Evolutionary conservation across 495 filamentous ascomycete genomes (phyloP).

Genomic region (Alectoria sarmentosa): DNA sequence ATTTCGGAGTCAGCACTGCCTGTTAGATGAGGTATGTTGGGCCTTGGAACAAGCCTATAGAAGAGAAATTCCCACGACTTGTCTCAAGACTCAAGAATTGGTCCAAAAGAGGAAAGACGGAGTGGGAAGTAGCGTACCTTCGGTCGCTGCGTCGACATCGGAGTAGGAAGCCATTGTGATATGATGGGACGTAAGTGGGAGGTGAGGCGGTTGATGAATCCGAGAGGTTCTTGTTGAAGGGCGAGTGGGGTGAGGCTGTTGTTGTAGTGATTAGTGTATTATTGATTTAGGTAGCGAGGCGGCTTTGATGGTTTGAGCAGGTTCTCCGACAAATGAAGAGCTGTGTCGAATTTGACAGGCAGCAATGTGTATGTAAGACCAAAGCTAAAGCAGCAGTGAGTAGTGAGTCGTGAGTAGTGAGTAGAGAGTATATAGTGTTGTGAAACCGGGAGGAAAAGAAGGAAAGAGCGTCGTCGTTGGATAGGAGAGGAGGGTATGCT

Average conservation of each 20-base stretch:
- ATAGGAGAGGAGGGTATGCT: background rate
- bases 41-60: too few species aligned
- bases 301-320: background rate
- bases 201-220: background rate
- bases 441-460: background rate
- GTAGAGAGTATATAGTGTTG: background rate
- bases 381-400: background rate
- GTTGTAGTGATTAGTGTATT: background rate
- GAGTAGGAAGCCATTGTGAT: constrained; percentile 2
- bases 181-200: background rate
- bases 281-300: background rate
- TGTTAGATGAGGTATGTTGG: too few species aligned
- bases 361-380: background rate
- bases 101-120: too few species aligned
- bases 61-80: too few species aligned
- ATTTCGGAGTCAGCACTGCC: too few species aligned
- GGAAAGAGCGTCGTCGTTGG: background rate
- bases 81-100: too few species aligned
- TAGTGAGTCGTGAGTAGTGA: too few species aligned
- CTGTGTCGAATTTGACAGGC: background rate
- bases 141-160: constrained; percentile 14
- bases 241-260: background rate
- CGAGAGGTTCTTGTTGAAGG: background rate
- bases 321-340: background rate
- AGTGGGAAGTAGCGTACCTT: too few species aligned